Evolutionary conservation across 2,329 filamentous ascomycete species (phyloP), one percentile per base, ranked within the genome.

Genomic region (Lasiodiplodia hormozganensis): DNA sequence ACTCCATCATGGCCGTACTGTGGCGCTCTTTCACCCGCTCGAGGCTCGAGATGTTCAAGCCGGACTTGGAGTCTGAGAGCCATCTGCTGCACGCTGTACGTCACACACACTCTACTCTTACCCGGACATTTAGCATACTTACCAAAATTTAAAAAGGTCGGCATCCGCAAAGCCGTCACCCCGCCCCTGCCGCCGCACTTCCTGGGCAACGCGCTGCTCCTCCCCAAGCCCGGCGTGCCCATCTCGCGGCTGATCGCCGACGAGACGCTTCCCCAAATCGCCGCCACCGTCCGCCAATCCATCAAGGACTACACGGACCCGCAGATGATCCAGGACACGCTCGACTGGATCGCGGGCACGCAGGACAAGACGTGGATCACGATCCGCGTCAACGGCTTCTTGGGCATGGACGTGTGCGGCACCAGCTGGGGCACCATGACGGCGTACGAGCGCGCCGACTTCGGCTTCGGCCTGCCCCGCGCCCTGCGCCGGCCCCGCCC

Each of bases 391-490:
- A 57, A 70, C 47, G 74, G 70, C 18, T 75, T 77, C 49, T 56
- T 76, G 8, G 74, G 74, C 23, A 65, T 75, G 54, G 75, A 75
- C 69, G 69, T 75, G 10, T 73, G 69, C 57, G 74, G 69, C 18
- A 73, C 73, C 18, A 73, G 70, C 69, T 77, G 75, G 75, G 71
- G 73, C 60, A 62, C 28, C 8, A 74, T 75, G 72, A 72, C 65
- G n/a, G 54, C 70, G 4, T 76, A 76, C 49, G 49, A 69, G 57
- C 67, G 65, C 47, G 74, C 76, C 65, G 74, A 78, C 65, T 78
- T 77, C 64, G 76, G 76, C 2, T 78, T 78, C 58, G 76, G 76
- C 4, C 16, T 68, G 52, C 75, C 73, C 7, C 62, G 49, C 52
- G 70, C 70, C 28, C 10, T 64, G 43, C 62, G 73, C 2, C 72